A percentile compares a stretch with the other conserved stretches of the same genome.
Conservation (phyloP, 331 rosid species). For the Rhamnella rubrinervis region DNA sequence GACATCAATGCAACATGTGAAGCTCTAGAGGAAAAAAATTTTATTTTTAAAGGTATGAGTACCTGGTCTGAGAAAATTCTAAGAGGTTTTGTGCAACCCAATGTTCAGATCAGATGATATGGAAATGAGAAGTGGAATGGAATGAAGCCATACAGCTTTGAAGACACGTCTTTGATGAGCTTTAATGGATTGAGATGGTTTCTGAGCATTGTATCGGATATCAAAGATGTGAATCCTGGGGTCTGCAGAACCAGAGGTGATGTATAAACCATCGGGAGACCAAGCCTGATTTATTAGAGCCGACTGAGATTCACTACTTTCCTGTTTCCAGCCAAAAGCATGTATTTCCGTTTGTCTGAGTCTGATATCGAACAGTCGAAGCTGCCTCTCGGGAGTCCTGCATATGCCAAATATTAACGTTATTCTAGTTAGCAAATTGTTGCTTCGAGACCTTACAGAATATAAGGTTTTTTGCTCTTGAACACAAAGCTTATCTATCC, state of each 20-base stretch:
- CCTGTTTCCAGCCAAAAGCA: slow-evolving; percentile 97
- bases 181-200: slow-evolving; percentile 74
- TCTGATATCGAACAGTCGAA: slow-evolving; percentile 82
- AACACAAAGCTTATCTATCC: neutral
- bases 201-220: slow-evolving; percentile 65
- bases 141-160: slow-evolving; percentile 82
- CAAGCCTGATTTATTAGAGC: slow-evolving; percentile 96
- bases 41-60: neutral
- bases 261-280: slow-evolving; percentile 94
- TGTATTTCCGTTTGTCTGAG: slow-evolving; percentile 84
- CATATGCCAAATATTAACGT: slow-evolving; percentile 18
- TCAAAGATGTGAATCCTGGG: slow-evolving; percentile 92
- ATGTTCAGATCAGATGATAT: slow-evolving; percentile 90
- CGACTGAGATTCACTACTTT: slow-evolving; percentile 94
- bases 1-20: neutral
- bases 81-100: slow-evolving; percentile 63
- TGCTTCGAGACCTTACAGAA: neutral
- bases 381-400: slow-evolving; percentile 91
- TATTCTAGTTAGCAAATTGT: slow-evolving; percentile 4
- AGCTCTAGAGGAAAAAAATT: neutral
- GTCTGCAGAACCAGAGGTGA: slow-evolving; percentile 89
- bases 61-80: slow-evolving; percentile 4
- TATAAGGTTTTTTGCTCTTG: neutral
- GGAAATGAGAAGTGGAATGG: slow-evolving; percentile 74
- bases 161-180: slow-evolving; percentile 94